Conservation (phyloP, 2,329 filamentous ascomycete species). For the Claviceps purpurea region DNA sequence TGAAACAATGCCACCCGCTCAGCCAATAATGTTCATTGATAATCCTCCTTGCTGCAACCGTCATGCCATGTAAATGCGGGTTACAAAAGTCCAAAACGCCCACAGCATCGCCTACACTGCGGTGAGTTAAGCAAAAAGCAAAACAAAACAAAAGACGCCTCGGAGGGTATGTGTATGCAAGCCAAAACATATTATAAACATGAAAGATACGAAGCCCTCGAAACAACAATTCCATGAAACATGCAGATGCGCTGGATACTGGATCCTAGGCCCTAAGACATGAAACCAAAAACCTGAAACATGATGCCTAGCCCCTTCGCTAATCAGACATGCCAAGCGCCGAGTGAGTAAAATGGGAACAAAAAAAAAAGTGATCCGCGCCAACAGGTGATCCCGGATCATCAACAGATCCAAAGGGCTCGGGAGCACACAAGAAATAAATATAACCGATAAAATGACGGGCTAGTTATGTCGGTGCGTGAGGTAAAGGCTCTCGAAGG, state of each 20-base stretch:
- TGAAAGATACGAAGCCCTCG: neutral
- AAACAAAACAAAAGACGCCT: neutral
- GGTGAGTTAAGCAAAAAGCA: neutral
- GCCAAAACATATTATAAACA: neutral
- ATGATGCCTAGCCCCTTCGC: neutral
- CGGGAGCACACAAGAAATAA: too few species aligned
- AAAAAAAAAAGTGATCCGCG: neutral
- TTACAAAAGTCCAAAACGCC: neutral
- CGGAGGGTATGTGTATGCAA: neutral
- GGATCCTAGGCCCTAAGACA: neutral
- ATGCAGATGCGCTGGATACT: too few species aligned
- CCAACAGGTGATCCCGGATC: neutral
- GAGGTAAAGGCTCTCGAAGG: constrained; percentile 9
- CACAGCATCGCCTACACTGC: neutral
- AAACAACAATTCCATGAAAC: too few species aligned
- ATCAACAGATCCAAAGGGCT: neutral
- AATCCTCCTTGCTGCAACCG: neutral
- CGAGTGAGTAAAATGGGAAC: neutral
- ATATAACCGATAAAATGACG: constrained; percentile 9
- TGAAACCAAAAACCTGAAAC: neutral
- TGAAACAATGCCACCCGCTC: neutral
- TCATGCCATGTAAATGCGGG: neutral
- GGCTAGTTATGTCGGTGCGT: constrained; percentile 6
- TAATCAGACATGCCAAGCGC: neutral
- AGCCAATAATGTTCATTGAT: neutral